phyloP scores from a whole-genome alignment of 306 rosid genomes.

The Casuarina equisetifolia region DNA sequence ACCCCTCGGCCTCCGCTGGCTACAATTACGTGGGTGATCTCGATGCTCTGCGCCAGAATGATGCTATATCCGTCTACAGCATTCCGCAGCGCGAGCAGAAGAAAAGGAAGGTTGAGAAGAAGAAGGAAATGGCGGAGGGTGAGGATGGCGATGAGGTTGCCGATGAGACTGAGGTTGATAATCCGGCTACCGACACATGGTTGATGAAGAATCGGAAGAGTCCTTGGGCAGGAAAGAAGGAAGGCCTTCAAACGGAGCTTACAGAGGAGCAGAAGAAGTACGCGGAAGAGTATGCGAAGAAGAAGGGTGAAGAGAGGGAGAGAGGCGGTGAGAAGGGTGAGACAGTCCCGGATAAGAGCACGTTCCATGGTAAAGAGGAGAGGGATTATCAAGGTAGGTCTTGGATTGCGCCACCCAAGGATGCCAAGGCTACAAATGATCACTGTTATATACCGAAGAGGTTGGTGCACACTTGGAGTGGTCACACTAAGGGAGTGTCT shows the following conservation, averaged over 20 bases:
- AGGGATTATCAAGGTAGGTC: slow-evolving; percentile 97
- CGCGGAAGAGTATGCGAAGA: slow-evolving; percentile 88
- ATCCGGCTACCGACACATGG: slow-evolving; percentile 80
- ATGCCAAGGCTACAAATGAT: slow-evolving; percentile 83
- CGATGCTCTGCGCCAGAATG: slow-evolving; percentile 58
- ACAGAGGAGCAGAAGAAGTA: slow-evolving; percentile 92
- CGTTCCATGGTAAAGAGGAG: slow-evolving; percentile 94
- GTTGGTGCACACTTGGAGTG: slow-evolving; percentile 98
- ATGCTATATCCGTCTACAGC: slow-evolving; percentile 74
- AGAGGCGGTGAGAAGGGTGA: slow-evolving; percentile 78
- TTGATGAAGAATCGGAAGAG: slow-evolving; percentile 83
- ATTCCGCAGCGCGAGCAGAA: slow-evolving; percentile 80
- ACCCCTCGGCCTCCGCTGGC: slow-evolving; percentile 80
- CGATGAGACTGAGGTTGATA: slow-evolving; percentile 47
- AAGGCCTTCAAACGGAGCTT: slow-evolving; percentile 64
- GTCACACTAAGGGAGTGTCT: slow-evolving; percentile 91
- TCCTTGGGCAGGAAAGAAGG: slow-evolving; percentile 96
- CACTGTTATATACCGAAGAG: slow-evolving; percentile 96
- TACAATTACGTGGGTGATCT: slow-evolving; percentile 71
- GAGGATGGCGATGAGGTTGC: slow-evolving; percentile 21
- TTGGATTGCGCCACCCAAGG: slow-evolving; percentile 93
- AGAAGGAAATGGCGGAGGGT: slow-evolving; percentile 30
- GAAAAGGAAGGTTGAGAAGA: slow-evolving; percentile 60
- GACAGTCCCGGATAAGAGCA: slow-evolving; percentile 69
- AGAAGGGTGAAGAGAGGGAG: slow-evolving; percentile 86